A percentile compares a stretch with the other conserved stretches of the same genome.
Evolutionary conservation across 2,329 filamentous ascomycete species (phyloP).

Genomic region (Pseudogymnoascus sp.): DNA sequence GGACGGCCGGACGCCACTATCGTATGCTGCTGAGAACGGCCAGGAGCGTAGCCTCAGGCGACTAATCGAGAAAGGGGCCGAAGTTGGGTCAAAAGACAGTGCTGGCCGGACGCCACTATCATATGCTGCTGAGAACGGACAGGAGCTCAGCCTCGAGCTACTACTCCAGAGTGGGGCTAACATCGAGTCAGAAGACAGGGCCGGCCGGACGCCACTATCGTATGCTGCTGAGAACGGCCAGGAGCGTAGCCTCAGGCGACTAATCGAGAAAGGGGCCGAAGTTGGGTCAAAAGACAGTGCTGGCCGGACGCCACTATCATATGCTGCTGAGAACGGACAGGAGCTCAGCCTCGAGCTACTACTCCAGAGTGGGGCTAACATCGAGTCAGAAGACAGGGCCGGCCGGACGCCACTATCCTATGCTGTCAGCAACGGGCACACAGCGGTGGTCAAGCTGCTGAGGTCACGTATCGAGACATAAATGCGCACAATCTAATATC

Average conservation of each 20-base stretch:
- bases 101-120: background rate
- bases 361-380: background rate
- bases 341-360: too few relatives aligned
- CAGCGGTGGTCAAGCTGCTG: background rate
- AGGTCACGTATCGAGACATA: background rate
- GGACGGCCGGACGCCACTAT: constrained; percentile 27
- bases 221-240: background rate
- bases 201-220: too few relatives aligned
- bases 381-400: background rate
- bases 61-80: background rate
- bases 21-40: background rate
- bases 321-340: too few relatives aligned
- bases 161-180: too few relatives aligned
- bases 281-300: background rate
- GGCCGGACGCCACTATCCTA: constrained; percentile 26
- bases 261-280: background rate
- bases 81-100: too few relatives aligned
- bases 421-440: background rate
- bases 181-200: too few relatives aligned
- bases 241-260: background rate
- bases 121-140: background rate
- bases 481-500: background rate
- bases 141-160: background rate
- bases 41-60: background rate
- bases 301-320: constrained; percentile 26